A percentile compares a stretch with the other conserved stretches of the same genome.
Evolutionary conservation across 768 basidiomycete species (phyloP).

Genomic region (Pleurotus platypus): DNA sequence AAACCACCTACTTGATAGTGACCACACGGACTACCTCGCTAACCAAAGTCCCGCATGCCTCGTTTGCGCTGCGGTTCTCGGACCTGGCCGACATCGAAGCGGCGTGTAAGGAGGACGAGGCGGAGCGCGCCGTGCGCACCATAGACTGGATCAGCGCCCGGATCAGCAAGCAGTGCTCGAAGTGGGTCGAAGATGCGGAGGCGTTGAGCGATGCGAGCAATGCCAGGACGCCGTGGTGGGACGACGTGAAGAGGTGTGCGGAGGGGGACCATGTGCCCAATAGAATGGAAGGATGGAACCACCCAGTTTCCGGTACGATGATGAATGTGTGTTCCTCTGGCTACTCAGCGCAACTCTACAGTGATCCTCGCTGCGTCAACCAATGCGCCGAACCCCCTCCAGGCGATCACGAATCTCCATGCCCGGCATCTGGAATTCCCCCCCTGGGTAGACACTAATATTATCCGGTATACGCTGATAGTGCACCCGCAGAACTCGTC

Average conservation of each 20-base stretch:
- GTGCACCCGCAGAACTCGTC: conserved; percentile 69
- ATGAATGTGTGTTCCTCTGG: conserved; percentile 6
- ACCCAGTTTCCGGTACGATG: conserved; percentile 75
- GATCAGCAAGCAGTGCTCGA: conserved; percentile 55
- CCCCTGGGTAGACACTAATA: conserved; percentile 74
- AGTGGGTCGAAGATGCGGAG: conserved; percentile 72
- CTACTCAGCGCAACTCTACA: conserved; percentile 24
- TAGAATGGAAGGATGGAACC: conserved; percentile 79
- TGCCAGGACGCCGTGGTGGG: conserved; percentile 79
- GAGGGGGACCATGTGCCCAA: conserved; percentile 77
- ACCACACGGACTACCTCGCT: conserved; percentile 76
- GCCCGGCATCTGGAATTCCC: conserved; percentile 66
- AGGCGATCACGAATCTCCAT: conserved; percentile 75
- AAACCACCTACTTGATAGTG: conserved; percentile 37
- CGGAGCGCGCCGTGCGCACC: conserved; percentile 72
- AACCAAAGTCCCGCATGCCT: conserved; percentile 63
- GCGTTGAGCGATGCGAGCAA: conserved; percentile 34
- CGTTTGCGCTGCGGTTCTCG: conserved; percentile 78
- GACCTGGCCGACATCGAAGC: conserved; percentile 68
- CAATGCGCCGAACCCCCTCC: conserved; percentile 74
- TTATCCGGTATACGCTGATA: conserved; percentile 72
- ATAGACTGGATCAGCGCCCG: conserved; percentile 85
- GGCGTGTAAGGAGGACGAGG: conserved; percentile 76
- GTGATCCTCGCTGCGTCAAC: conserved; percentile 84
- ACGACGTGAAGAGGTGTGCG: conserved; percentile 71